A percentile compares a stretch with the other conserved stretches of the same genome.
phyloP scores from a whole-genome alignment of 768 basidiomycete species.

The Udeniomyces megalosporus region DNA sequence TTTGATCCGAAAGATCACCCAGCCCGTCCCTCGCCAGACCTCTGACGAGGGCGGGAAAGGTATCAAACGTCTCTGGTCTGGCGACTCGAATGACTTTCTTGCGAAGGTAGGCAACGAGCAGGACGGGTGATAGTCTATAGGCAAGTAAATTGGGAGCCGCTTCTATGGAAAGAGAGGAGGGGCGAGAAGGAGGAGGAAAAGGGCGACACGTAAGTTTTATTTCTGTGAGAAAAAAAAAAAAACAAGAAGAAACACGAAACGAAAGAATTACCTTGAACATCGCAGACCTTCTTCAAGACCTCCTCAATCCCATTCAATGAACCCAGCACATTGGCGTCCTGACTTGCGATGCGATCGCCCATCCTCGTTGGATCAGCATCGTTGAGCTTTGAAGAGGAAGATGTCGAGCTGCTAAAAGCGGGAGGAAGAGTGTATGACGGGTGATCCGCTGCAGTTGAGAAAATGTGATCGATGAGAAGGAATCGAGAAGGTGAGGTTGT shows the following conservation, averaged over 20 bases:
- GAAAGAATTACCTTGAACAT: background rate
- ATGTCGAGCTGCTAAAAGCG: background rate
- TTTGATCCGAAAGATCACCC: background rate
- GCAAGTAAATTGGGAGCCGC: background rate
- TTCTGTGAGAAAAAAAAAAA: background rate
- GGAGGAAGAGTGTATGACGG: background rate
- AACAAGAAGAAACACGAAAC: too few relatives aligned
- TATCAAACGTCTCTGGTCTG: background rate
- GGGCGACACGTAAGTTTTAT: too few relatives aligned
- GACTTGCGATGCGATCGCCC: background rate
- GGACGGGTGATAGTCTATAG: background rate
- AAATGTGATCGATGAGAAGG: slow-evolving; percentile 12
- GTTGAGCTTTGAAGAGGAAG: background rate
- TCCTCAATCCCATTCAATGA: background rate
- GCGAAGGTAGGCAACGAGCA: background rate
- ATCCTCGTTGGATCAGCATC: background rate
- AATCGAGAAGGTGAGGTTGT: slow-evolving; percentile 13
- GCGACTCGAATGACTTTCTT: slow-evolving; percentile 3
- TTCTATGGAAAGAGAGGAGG: background rate
- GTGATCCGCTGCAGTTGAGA: slow-evolving; percentile 4
- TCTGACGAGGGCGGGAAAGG: background rate
- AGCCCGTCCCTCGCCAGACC: slow-evolving; percentile 9
- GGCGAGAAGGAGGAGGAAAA: background rate
- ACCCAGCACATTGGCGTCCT: slow-evolving; percentile 1
- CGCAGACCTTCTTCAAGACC: slow-evolving; percentile 1